A percentile compares a stretch with the other conserved stretches of the same genome.
phyloP scores from a whole-genome alignment of 352 stramenopile species.

The Hyaloperonospora brassicae region DNA sequence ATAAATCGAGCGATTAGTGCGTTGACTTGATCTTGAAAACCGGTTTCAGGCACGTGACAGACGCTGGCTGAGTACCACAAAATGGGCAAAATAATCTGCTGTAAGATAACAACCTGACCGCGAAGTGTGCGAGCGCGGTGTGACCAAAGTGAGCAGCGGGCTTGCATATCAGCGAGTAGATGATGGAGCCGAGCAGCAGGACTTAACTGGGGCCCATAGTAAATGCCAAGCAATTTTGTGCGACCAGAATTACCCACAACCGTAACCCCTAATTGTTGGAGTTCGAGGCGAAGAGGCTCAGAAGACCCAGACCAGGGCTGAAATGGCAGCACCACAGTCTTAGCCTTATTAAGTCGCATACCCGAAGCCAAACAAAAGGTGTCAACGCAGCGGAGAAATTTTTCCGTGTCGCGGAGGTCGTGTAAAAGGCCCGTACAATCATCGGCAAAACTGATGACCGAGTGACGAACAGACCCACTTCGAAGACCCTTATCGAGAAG shows the following conservation, averaged over 20 bases:
- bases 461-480: no score
- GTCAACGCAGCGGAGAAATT: no score
- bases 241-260: not conserved
- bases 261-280: no score
- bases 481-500: not conserved
- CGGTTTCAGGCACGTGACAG: not conserved
- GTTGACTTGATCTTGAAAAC: constrained; percentile 1
- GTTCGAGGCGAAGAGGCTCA: no score
- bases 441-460: no score
- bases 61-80: constrained; percentile 1
- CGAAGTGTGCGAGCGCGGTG: not conserved
- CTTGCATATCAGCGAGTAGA: not conserved
- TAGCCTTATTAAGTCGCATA: not conserved
- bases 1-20: not conserved
- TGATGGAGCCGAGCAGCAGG: not conserved
- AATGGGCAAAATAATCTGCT: not conserved
- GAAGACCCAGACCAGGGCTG: not conserved
- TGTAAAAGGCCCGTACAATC: no score
- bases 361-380: not conserved
- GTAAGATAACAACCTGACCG: not conserved
- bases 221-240: not conserved
- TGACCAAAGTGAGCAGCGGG: not conserved
- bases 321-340: not conserved
- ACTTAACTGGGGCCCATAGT: not conserved
- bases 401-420: no score